phyloP scores from a whole-genome alignment of 495 filamentous ascomycete species.

The Lasiosphaeris hirsuta region DNA sequence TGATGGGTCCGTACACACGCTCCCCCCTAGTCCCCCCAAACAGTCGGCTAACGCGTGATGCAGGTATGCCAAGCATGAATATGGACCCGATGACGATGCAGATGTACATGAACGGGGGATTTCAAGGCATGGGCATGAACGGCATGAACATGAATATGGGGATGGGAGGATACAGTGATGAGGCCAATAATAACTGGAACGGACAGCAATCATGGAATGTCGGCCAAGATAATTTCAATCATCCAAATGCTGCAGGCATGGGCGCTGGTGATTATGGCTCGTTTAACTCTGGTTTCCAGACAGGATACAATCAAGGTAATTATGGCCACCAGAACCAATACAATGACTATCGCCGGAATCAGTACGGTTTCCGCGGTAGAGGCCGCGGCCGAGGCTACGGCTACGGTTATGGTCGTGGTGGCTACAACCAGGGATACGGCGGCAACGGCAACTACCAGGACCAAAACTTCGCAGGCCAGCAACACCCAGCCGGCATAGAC shows the following conservation, averaged over 20 bases:
- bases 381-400: constrained; percentile 62
- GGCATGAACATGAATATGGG: constrained; percentile 90
- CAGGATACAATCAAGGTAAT: constrained; percentile 59
- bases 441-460: constrained; percentile 26
- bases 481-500: constrained; percentile 11
- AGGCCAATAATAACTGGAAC: constrained; percentile 61
- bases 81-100: constrained; percentile 92
- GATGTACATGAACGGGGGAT: constrained; percentile 80
- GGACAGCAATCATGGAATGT: constrained; percentile 74
- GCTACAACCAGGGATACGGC: constrained; percentile 35
- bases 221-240: constrained; percentile 65
- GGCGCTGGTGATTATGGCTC: constrained; percentile 76
- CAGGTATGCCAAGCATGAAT: constrained; percentile 74
- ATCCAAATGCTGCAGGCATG: constrained; percentile 71
- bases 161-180: constrained; percentile 69
- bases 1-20: constrained; percentile 71
- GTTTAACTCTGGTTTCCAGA: constrained; percentile 70
- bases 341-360: constrained; percentile 60
- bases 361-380: constrained; percentile 54
- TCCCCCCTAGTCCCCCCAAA: background rate
- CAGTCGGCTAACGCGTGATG: constrained; percentile 16
- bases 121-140: constrained; percentile 84
- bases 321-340: constrained; percentile 55
- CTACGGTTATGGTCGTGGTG: constrained; percentile 25
- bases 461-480: constrained; percentile 22